phyloP scores from a whole-genome alignment of 2,329 filamentous ascomycete genomes.

The Penicillium olsonii region DNA sequence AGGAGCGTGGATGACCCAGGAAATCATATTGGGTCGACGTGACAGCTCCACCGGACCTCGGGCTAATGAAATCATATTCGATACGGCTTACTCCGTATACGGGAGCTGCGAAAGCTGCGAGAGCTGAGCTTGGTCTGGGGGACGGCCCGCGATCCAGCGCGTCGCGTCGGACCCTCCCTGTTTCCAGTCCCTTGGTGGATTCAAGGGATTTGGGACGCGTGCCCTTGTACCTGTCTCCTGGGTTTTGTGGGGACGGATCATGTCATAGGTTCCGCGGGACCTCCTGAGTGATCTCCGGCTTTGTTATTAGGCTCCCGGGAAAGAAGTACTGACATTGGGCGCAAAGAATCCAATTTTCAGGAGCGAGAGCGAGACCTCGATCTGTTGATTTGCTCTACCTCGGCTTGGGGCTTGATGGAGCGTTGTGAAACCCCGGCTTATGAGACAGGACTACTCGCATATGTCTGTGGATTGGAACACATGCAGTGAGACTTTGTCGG shows the following conservation, averaged over 20 bases:
- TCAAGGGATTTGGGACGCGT: slow-evolving; percentile 4
- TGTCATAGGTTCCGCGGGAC: neutral
- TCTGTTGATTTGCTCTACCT: neutral
- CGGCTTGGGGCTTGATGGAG: neutral
- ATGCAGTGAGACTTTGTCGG: neutral
- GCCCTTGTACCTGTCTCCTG: slow-evolving; percentile 11
- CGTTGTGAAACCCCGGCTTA: neutral
- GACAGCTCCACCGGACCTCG: slow-evolving; percentile 13
- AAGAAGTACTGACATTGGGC: neutral
- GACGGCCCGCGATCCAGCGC: slow-evolving; percentile 14
- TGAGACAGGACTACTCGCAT: neutral
- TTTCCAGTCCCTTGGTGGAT: slow-evolving; percentile 12
- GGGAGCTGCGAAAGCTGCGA: neutral
- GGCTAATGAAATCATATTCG: neutral
- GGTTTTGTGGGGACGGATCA: slow-evolving; percentile 7
- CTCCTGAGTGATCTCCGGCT: neutral
- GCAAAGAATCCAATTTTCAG: neutral
- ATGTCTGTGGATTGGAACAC: neutral
- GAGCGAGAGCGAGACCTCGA: neutral
- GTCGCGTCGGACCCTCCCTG: slow-evolving; percentile 8
- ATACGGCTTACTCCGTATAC: neutral
- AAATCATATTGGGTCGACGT: slow-evolving; percentile 5
- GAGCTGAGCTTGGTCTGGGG: slow-evolving; percentile 1
- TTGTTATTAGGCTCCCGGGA: neutral
- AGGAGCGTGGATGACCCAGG: slow-evolving; percentile 7